These are phyloP conservation scores for Coprinopsis strossmayeri DNA, from an alignment of 768 basidiomycete species.

Conservation along the genomic window DNA sequence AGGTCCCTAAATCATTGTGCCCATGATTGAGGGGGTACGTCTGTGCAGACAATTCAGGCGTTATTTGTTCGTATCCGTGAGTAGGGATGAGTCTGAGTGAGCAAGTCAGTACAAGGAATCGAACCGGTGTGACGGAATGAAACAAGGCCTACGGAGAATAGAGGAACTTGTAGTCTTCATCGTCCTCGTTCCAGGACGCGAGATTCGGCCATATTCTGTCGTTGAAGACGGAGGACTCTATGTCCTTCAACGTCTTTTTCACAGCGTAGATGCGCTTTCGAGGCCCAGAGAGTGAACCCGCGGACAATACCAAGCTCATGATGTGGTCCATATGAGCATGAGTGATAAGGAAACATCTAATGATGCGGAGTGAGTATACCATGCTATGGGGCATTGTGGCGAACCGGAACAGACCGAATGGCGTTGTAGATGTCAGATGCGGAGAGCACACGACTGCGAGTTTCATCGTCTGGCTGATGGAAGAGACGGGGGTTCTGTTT, in stretches of 20 bases:
- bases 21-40: slow-evolving; percentile 74
- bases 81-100: slow-evolving; percentile 42
- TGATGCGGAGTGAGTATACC: slow-evolving; percentile 4
- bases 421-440: slow-evolving; percentile 50
- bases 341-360: slow-evolving; percentile 77
- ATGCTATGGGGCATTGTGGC: not conserved
- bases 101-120: not conserved
- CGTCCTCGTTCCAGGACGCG: slow-evolving; percentile 63
- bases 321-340: slow-evolving; percentile 93
- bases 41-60: slow-evolving; percentile 53
- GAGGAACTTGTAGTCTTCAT: slow-evolving; percentile 52
- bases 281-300: slow-evolving; percentile 63
- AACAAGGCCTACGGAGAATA: slow-evolving; percentile 50
- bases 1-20: slow-evolving; percentile 43
- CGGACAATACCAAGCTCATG: slow-evolving; percentile 73
- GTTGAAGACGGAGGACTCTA: slow-evolving; percentile 62
- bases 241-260: slow-evolving; percentile 54
- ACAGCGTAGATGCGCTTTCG: slow-evolving; percentile 61
- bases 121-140: not conserved
- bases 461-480: slow-evolving; percentile 20
- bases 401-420: slow-evolving; percentile 31
- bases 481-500: slow-evolving; percentile 51
- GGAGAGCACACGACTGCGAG: slow-evolving; percentile 22
- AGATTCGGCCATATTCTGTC: slow-evolving; percentile 84
- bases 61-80: slow-evolving; percentile 45